Base-by-base conservation (phyloP, 2,329 filamentous ascomycete species). In the Hypoxylon sp. region DNA sequence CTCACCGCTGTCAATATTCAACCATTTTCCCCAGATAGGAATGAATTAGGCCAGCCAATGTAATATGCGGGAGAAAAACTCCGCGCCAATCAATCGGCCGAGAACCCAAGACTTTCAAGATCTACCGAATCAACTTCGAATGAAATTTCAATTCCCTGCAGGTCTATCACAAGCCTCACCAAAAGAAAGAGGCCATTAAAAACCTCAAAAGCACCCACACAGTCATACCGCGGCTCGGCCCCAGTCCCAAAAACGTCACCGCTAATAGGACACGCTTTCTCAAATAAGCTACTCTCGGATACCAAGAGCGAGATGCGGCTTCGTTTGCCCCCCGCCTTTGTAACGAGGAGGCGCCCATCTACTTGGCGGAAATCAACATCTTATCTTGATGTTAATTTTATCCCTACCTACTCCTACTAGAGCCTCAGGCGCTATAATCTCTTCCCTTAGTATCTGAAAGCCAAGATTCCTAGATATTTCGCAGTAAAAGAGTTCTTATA, bases 41-140 rank as follows among this genome's bases (percentile, higher is more conserved):
- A 32, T 17, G n/a, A 52, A 55, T 37, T 59, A 8, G 27, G 29
- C 50, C 44, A 59, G 51, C 63, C 67, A 65, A 69, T 68, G 52
- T 54, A 53, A 65, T 57, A 42, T 17, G 42, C 68, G 68, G 68
- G 65, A 61, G 57, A 68, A 69, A 68, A 56, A 21, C 65, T 71
- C 70, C 70, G 70, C 47, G 13, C 70, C 68, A 72, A 71, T 72
- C 39, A 59, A 37, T 15, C 50, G 4, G n/a, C 27, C 37, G 32
- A 39, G 50, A 51, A 42, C 42, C 29, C 24, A 44, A 44, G 32
- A 57, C 32, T n/a, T 56, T 31, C 54, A 31, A 68, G 61, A 44
- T 53, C 57, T 57, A 52, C 55, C 46, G 37, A 6, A 67, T 62
- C 50, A 58, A 60, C 53, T 17, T 65, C 60, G 27, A 59, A 54